Evolutionary conservation across 345 rosid genomes (phyloP).

Genomic region (Jatropha curcas): DNA sequence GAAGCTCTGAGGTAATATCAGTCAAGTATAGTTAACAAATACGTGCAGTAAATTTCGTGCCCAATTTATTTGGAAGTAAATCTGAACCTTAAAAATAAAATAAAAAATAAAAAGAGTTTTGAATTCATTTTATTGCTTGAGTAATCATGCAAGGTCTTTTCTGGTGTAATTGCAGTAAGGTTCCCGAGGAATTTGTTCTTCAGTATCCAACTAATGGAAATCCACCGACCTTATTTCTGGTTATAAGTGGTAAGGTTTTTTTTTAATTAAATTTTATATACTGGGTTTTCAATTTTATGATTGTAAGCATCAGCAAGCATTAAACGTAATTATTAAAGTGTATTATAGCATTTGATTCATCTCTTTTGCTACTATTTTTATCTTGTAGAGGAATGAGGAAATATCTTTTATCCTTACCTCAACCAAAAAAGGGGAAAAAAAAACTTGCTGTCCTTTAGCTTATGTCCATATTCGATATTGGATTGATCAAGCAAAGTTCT

Average conservation of each 20-base stretch:
- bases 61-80: background rate
- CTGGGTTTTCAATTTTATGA: background rate
- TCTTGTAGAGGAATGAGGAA: background rate
- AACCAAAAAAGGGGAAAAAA: no score
- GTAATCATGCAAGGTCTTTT: constrained; percentile 11
- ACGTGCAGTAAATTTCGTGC: constrained; percentile 15
- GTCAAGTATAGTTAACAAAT: constrained; percentile 2
- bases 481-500: background rate
- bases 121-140: background rate
- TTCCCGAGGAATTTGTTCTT: constrained; percentile 71
- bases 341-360: background rate
- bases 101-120: background rate
- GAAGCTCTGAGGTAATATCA: constrained; percentile 75
- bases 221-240: constrained; percentile 89
- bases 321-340: background rate
- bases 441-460: no score
- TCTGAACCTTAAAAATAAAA: background rate
- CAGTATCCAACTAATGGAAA: constrained; percentile 88
- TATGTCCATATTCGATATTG: no score
- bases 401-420: background rate
- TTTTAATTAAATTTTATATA: background rate
- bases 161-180: constrained; percentile 61
- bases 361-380: background rate
- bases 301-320: background rate
- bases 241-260: constrained; percentile 58